Conservation (phyloP, 805 yeast genomes). For the Ogataea ganodermae region DNA sequence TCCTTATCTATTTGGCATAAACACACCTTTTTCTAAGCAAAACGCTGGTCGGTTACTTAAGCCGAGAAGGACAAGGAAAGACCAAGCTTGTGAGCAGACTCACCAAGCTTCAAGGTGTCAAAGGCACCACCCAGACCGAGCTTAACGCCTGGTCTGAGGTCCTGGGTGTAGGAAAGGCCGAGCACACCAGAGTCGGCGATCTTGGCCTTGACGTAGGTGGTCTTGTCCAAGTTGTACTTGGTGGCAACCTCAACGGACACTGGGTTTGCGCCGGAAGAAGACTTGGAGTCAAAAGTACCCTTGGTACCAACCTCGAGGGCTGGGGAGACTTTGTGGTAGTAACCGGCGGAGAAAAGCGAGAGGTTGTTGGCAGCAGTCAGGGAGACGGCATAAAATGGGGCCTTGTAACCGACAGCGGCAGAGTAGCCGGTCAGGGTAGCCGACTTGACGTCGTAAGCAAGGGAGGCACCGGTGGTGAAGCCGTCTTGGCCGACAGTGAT, state of each 20-base stretch:
- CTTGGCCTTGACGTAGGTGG: conserved; percentile 95
- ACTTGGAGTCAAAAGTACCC: conserved; percentile 89
- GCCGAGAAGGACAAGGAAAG: conserved; percentile 91
- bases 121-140: conserved; percentile 96
- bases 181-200: conserved; percentile 95
- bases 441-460: conserved; percentile 91
- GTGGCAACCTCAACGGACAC: conserved; percentile 95
- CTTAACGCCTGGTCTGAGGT: conserved; percentile 92
- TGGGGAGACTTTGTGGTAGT: conserved; percentile 94
- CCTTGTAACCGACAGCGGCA: conserved; percentile 90
- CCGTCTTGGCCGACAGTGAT: conserved; percentile 94
- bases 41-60: conserved; percentile 39
- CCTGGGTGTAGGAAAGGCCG: conserved; percentile 91
- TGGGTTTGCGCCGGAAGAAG: conserved; percentile 68
- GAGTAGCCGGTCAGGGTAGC: conserved; percentile 94
- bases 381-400: conserved; percentile 83
- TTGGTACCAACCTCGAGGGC: conserved; percentile 96
- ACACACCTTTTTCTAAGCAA: neutral
- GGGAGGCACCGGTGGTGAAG: conserved; percentile 94
- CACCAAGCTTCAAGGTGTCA: conserved; percentile 92
- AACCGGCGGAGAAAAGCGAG: conserved; percentile 88
- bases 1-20: neutral
- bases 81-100: conserved; percentile 98
- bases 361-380: conserved; percentile 84
- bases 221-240: conserved; percentile 84